These are phyloP conservation scores for Rhodotorula graminis DNA, from an alignment of 768 basidiomycete species.

Conservation along the genomic window DNA sequence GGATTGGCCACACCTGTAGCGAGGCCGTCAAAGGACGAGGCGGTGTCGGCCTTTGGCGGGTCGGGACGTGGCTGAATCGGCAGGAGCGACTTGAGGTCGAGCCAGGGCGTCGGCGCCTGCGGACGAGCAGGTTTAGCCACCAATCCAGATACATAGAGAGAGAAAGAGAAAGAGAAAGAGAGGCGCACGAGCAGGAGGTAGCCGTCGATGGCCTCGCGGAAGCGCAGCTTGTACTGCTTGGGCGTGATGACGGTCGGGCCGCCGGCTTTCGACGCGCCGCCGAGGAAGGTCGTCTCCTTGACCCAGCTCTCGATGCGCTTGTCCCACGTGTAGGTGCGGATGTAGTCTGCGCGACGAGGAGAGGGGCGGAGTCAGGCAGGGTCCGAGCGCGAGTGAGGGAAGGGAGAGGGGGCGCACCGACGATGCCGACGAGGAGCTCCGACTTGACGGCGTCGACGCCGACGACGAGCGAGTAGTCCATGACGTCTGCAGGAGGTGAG, in stretches of 20 bases:
- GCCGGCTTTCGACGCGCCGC: slow-evolving; percentile 49
- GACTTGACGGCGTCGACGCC: slow-evolving; percentile 85
- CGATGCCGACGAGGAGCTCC: slow-evolving; percentile 92
- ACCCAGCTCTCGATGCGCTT: slow-evolving; percentile 98
- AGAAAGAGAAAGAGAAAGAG: background rate
- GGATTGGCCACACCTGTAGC: background rate
- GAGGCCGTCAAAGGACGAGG: background rate
- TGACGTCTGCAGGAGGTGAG: slow-evolving; percentile 38
- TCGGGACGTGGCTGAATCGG: background rate
- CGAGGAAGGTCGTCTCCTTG: slow-evolving; percentile 87
- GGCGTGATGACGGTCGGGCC: slow-evolving; percentile 97
- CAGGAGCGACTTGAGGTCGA: slow-evolving; percentile 7
- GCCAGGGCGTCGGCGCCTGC: slow-evolving; percentile 27
- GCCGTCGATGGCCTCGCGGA: slow-evolving; percentile 41
- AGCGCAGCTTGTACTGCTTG: slow-evolving; percentile 67
- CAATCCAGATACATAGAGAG: too few relatives aligned
- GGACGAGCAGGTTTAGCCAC: too few relatives aligned
- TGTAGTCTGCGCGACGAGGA: slow-evolving; percentile 64
- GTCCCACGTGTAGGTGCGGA: slow-evolving; percentile 96
- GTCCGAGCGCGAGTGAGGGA: background rate
- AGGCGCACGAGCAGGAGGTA: slow-evolving; percentile 37
- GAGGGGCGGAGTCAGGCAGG: slow-evolving; percentile 55
- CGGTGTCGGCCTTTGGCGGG: background rate
- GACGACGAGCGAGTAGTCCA: slow-evolving; percentile 90
- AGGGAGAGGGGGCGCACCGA: slow-evolving; percentile 64